phyloP scores from a whole-genome alignment of 768 basidiomycete species.

The Solioccasus polychromus region DNA sequence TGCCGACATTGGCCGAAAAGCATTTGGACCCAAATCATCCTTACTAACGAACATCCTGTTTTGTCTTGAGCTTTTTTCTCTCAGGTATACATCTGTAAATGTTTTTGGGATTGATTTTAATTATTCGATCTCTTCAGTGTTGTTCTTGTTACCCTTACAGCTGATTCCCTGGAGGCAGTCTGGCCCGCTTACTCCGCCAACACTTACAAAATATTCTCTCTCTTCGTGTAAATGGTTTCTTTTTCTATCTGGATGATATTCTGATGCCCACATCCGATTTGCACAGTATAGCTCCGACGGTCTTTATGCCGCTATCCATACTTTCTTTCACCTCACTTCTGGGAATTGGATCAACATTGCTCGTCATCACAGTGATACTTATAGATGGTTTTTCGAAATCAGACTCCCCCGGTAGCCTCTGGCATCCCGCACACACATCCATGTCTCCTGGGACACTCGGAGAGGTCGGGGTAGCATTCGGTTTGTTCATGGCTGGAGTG shows the following conservation, averaged over 20 bases:
- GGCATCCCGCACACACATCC: slow-evolving; percentile 69
- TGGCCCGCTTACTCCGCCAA: slow-evolving; percentile 63
- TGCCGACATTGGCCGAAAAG: slow-evolving; percentile 84
- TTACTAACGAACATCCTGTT: slow-evolving; percentile 70
- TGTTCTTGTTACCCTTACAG: slow-evolving; percentile 84
- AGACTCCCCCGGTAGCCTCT: slow-evolving; percentile 76
- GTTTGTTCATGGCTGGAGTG: slow-evolving; percentile 91
- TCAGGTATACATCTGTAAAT: slow-evolving; percentile 48
- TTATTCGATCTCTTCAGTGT: slow-evolving; percentile 47
- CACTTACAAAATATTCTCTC: slow-evolving; percentile 73
- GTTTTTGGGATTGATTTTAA: background rate
- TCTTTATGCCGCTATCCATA: slow-evolving; percentile 81
- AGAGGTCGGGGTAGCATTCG: slow-evolving; percentile 77
- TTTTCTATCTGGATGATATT: background rate
- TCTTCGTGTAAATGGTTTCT: slow-evolving; percentile 56
- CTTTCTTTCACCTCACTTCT: slow-evolving; percentile 88
- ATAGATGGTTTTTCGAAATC: slow-evolving; percentile 77
- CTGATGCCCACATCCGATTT: slow-evolving; percentile 2
- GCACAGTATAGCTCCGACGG: slow-evolving; percentile 72
- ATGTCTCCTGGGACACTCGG: slow-evolving; percentile 48
- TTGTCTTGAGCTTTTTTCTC: slow-evolving; percentile 82
- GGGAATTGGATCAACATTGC: slow-evolving; percentile 74
- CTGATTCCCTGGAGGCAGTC: slow-evolving; percentile 78
- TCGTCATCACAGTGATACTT: slow-evolving; percentile 74
- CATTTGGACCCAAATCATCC: slow-evolving; percentile 75